phyloP scores from a whole-genome alignment of 2,329 filamentous ascomycete genomes.

The Berkeleyomyces basicola region DNA sequence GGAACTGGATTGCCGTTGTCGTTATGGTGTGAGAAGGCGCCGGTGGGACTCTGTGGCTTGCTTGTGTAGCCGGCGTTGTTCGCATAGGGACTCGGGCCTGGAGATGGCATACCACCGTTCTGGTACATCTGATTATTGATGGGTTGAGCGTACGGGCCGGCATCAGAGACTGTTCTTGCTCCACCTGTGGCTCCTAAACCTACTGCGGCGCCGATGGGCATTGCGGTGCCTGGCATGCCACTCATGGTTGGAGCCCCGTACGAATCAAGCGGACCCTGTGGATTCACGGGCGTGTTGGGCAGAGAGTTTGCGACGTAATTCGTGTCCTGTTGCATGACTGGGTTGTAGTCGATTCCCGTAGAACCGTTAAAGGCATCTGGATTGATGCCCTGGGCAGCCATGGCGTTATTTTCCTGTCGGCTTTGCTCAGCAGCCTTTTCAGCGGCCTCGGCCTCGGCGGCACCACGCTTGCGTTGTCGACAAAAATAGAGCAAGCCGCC shows the following conservation, averaged over 20 bases:
- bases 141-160: neutral
- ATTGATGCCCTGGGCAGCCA: slow-evolving; percentile 31
- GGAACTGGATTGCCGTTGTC: neutral
- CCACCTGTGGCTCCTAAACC: slow-evolving; percentile 9
- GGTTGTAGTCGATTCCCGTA: slow-evolving; percentile 23
- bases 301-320: slow-evolving; percentile 16
- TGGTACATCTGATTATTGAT: slow-evolving; percentile 7
- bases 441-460: slow-evolving; percentile 32
- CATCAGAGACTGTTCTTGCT: neutral
- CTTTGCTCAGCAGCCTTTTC: slow-evolving; percentile 30
- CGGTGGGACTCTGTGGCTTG: neutral
- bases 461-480: slow-evolving; percentile 36
- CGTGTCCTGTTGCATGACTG: slow-evolving; percentile 18
- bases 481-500: slow-evolving; percentile 36
- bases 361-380: slow-evolving; percentile 28
- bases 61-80: neutral
- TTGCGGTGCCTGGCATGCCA: slow-evolving; percentile 16
- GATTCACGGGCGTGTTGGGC: slow-evolving; percentile 11
- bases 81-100: neutral
- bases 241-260: slow-evolving; percentile 19
- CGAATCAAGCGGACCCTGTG: slow-evolving; percentile 17
- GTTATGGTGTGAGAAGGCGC: neutral
- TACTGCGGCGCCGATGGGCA: slow-evolving; percentile 13
- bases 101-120: slow-evolving; percentile 6
- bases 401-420: slow-evolving; percentile 33